Evolutionary conservation across 306 rosid genomes (phyloP).

Genomic region (Pyrus pyrifolia): DNA sequence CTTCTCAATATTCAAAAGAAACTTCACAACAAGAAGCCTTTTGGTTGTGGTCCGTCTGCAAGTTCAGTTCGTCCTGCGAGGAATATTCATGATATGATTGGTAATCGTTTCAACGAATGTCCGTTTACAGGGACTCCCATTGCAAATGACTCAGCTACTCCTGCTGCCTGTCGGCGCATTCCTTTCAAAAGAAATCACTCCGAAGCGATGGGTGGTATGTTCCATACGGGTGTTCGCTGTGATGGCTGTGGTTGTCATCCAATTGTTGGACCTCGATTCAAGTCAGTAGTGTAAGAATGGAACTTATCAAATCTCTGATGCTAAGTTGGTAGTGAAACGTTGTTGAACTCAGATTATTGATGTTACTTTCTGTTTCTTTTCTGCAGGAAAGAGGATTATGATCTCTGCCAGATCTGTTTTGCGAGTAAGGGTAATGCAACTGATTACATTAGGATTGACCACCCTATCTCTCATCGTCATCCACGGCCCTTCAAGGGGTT

Average conservation of each 20-base stretch:
- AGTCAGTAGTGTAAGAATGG: conserved; percentile 74
- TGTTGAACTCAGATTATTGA: not conserved
- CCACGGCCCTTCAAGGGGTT: conserved; percentile 23
- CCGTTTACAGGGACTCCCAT: conserved; percentile 40
- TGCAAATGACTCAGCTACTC: conserved; percentile 8
- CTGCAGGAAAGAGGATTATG: conserved; percentile 73
- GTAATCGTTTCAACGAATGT: conserved; percentile 23
- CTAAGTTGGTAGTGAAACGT: not conserved
- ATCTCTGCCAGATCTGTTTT: conserved; percentile 78
- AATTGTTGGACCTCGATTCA: conserved; percentile 87
- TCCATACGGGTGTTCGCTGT: conserved; percentile 79
- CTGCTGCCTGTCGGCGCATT: not conserved
- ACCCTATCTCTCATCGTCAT: conserved; percentile 33
- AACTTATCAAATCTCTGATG: not conserved
- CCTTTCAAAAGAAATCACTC: conserved; percentile 41
- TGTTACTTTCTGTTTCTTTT: not conserved
- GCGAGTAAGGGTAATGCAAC: conserved; percentile 40
- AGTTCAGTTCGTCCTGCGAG: conserved; percentile 18
- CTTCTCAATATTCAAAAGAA: not conserved
- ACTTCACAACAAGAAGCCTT: conserved; percentile 8
- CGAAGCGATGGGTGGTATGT: conserved; percentile 51
- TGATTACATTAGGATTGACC: conserved; percentile 70
- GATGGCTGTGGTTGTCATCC: conserved; percentile 93
- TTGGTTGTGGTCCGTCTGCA: conserved; percentile 18
- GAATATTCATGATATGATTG: not conserved